Evolutionary conservation across 2,329 filamentous ascomycete genomes (phyloP).

Genomic region (Aspergillus tanneri): DNA sequence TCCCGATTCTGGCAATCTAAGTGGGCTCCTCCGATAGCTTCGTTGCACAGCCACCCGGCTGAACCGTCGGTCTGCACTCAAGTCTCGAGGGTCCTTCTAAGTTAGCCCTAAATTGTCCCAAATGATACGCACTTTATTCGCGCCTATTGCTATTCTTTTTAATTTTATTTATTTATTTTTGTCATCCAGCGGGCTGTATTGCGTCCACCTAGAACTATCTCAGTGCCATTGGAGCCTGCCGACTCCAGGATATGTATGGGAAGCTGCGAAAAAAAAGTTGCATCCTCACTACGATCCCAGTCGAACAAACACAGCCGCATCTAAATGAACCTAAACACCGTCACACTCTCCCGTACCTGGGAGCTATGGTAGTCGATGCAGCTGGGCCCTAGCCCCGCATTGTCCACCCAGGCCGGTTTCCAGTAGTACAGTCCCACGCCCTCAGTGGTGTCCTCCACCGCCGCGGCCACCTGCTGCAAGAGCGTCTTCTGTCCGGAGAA

Average conservation of each 20-base stretch:
- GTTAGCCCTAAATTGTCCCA: no score
- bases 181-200: no score
- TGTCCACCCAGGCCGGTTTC: conserved; percentile 71
- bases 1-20: not conserved
- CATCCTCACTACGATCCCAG: not conserved
- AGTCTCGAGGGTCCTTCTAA: no score
- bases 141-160: no score
- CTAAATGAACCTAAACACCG: conserved; percentile 55
- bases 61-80: conserved; percentile 6
- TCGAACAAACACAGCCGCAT: not conserved
- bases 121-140: no score
- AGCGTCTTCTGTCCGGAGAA: conserved; percentile 65
- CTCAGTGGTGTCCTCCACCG: conserved; percentile 54
- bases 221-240: no score
- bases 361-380: conserved; percentile 58
- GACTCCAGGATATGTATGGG: no score
- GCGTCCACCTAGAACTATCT: no score
- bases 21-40: conserved; percentile 13
- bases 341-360: conserved; percentile 57
- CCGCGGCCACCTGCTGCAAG: conserved; percentile 58
- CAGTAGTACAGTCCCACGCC: conserved; percentile 68
- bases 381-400: conserved; percentile 63
- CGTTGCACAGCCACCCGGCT: conserved; percentile 33
- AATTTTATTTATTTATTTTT: no score
- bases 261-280: not conserved